Evolutionary conservation across 805 yeast genomes (phyloP).

Genomic region (Saturnispora quitensis): DNA sequence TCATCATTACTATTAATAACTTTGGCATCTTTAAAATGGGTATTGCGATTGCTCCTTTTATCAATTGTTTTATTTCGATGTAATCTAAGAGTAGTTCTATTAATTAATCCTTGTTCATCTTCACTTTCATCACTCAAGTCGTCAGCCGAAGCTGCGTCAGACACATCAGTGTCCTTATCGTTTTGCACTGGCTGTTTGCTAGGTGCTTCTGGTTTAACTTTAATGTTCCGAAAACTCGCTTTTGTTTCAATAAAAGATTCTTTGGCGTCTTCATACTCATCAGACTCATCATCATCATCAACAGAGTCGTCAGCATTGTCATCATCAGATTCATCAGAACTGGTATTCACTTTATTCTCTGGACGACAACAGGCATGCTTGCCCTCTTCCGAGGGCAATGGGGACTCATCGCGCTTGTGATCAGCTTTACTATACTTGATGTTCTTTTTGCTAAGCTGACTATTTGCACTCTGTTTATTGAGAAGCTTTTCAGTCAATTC

Average conservation of each 20-base stretch:
- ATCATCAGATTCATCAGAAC: neutral
- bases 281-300: neutral
- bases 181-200: neutral
- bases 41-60: neutral
- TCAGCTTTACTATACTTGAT: neutral
- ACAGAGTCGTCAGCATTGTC: neutral
- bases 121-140: constrained; percentile 8
- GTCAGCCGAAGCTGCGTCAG: constrained; percentile 1
- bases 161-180: neutral
- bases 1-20: constrained; percentile 6
- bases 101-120: neutral
- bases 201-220: neutral
- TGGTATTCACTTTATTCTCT: neutral
- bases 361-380: constrained; percentile 8
- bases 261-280: neutral
- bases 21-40: neutral
- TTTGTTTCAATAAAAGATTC: neutral
- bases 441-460: neutral
- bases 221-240: neutral
- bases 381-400: constrained; percentile 4
- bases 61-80: neutral
- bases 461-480: constrained; percentile 1
- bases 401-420: neutral
- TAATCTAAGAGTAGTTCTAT: constrained; percentile 5
- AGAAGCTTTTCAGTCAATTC: constrained; percentile 7